A percentile compares a stretch with the other conserved stretches of the same genome.
Conservation (phyloP, 73 alveolate genomes). For the Paramecium sexaurelia region DNA sequence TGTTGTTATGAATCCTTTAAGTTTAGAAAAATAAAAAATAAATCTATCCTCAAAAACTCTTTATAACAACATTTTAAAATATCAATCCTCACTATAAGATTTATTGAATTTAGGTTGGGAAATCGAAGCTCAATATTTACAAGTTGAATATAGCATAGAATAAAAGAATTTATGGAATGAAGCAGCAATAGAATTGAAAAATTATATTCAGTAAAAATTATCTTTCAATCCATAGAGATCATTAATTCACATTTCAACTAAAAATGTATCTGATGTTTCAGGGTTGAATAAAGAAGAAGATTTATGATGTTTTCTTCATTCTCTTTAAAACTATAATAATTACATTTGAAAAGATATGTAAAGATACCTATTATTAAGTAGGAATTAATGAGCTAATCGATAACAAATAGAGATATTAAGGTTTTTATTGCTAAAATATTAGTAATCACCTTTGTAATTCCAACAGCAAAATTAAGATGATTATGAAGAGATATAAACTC, state of each 20-base stretch:
- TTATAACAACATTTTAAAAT: neutral
- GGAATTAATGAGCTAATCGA: constrained; percentile 23
- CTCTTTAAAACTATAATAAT: neutral
- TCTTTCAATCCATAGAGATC: constrained; percentile 35
- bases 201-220: neutral
- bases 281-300: neutral
- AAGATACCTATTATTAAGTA: neutral
- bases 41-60: neutral
- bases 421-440: neutral
- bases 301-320: constrained; percentile 8
- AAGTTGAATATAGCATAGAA: neutral
- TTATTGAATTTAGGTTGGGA: neutral
- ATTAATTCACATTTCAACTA: neutral
- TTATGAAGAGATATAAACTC: constrained; percentile 15
- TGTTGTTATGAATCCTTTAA: neutral
- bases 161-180: neutral
- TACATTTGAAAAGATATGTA: neutral
- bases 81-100: neutral
- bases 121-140: neutral
- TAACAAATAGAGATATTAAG: constrained; percentile 15
- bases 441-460: neutral
- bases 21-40: neutral
- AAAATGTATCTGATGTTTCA: neutral
- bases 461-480: neutral
- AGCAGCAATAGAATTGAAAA: neutral